phyloP scores from a whole-genome alignment of 1,284 basidiomycete species.

The Cryptococcus hybrid region DNA sequence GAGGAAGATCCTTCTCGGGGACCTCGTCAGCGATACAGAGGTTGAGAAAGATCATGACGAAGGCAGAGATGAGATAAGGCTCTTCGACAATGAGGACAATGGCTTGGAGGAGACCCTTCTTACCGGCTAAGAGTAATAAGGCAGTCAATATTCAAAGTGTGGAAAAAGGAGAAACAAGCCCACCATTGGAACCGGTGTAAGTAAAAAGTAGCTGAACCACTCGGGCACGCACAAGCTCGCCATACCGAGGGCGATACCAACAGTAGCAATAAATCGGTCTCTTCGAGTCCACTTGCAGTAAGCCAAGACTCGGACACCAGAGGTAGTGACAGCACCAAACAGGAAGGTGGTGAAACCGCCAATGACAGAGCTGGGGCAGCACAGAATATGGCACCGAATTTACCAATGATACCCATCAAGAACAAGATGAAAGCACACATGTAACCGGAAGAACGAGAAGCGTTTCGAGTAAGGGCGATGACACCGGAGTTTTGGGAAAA shows the following conservation, averaged over 20 bases:
- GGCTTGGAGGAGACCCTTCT: constrained; percentile 72
- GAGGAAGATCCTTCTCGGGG: constrained; percentile 2
- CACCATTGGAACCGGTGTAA: constrained; percentile 52
- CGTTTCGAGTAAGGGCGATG: constrained; percentile 38
- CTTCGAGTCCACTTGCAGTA: constrained; percentile 66
- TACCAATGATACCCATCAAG: constrained; percentile 35
- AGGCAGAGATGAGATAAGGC: constrained; percentile 45
- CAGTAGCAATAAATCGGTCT: constrained; percentile 70
- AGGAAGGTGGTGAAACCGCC: constrained; percentile 41
- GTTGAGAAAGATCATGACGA: constrained; percentile 34
- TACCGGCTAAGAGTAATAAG: constrained; percentile 50
- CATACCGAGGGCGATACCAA: constrained; percentile 71
- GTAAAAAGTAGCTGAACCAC: constrained; percentile 46
- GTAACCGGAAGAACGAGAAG: constrained; percentile 30
- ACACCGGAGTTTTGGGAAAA: constrained; percentile 39
- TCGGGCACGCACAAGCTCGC: constrained; percentile 56
- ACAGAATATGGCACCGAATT: constrained; percentile 35
- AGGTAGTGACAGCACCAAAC: constrained; percentile 51
- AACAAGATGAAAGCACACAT: constrained; percentile 33
- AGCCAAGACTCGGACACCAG: constrained; percentile 70
- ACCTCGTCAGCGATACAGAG: constrained; percentile 20
- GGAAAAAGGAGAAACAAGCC: neutral
- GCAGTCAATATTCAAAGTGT: neutral
- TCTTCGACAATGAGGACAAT: constrained; percentile 78
- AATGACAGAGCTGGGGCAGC: constrained; percentile 23